Base-by-base conservation (phyloP, 2,329 filamentous ascomycete genomes). In the Cadophora sp. region DNA sequence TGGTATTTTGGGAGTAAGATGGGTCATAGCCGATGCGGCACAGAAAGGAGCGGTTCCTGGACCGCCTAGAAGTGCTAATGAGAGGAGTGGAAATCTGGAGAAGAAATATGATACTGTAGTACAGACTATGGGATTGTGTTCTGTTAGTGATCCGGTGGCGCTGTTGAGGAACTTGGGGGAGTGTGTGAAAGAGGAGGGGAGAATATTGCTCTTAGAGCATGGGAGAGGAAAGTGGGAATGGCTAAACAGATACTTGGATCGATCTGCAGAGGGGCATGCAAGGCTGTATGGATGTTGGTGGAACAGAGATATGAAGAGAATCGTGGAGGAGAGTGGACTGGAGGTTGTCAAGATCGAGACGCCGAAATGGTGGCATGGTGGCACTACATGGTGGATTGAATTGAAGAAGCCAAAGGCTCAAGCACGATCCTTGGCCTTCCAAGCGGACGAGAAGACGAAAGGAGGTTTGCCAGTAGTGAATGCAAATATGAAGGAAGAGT, bases 41-140 rank as follows among this genome's bases (percentile, higher is more conserved):
- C 71, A 65, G 26, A 55, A 53, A 1, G 72, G 67, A 3, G 65
- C 53, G 9, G 76, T 76, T 60, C 76, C 77, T 48, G 68, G 69
- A 26, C 71, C 74, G 6, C 74, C 75, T 2, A 71, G 29, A 19
- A 74, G 69, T 61, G 63, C 71, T 3, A 69, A 73, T 64, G 74
- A 75, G 62, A 71, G 64, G 14, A 71, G 71, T 63, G 72, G 73
- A 9, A 74, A 69, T 37, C 58, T 73, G 46, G 65, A 68, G 3
- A 61, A 61, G 29, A 77, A 76, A 66, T 91, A 90, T 79, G 88
- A 91, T 78, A 89, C 87, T 1, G 79, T 90, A 46, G 76, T 90
- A 34, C 87, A 90, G 75, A 89, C 87, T 0, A 90, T 91, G 78
- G 88, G 87, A 4, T 82, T 91, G 29, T 91, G 88, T 79, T 88